Evolutionary conservation across 495 filamentous ascomycete species (phyloP), one percentile per base, ranked within the genome.

Genomic region (Immersiella caudata): DNA sequence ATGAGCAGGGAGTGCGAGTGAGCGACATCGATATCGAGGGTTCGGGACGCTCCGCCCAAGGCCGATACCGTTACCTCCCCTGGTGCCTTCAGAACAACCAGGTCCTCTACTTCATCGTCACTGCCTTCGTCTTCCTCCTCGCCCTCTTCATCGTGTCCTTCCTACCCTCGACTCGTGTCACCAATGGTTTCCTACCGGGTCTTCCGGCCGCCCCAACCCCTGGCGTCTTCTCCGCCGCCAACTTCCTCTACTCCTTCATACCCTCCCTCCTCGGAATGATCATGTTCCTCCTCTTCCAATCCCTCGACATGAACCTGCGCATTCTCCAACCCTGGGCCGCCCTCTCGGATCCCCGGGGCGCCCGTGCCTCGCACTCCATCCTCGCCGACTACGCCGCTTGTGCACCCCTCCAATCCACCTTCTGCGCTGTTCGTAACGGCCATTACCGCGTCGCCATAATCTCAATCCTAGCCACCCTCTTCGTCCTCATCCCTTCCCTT

Each of bases 241-340:
- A 96, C 77, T 97, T 97, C 80, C 78, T 96, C 60, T 97, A 92
- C 82, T 89, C 87, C 75, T 95, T 97, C 75, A 68, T 97, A 60
- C 93, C 93, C 0, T 87, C 89, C 1, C 65, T 93, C 1, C 81
- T 96, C 18, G 93, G 90, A 22, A 90, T 90, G 70, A 64, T 92
- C 26, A 76, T 93, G 25, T 93, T 91, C 78, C 89, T 97, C 54
- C 79, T 85, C 64, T 91, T 91, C 81, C 91, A 94, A 67, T 82
- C 89, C 14, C 84, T 97, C 66, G 92, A 96, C 75, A 80, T 88
- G 65, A 87, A 87, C 70, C 82, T 94, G 71, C 89, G 93, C 57
- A 84, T 90, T 33, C 80, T 97, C 6, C 85, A 90, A 70, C 92
- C 92, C 1, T 97, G 89, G 82, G 88, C 86, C 52, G 82, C 86